Percentiles rank a stretch among this genome's conserved stretches.
Evolutionary conservation across 1,284 basidiomycete genomes (phyloP).

Genomic region (Chondrostereum purpureum): DNA sequence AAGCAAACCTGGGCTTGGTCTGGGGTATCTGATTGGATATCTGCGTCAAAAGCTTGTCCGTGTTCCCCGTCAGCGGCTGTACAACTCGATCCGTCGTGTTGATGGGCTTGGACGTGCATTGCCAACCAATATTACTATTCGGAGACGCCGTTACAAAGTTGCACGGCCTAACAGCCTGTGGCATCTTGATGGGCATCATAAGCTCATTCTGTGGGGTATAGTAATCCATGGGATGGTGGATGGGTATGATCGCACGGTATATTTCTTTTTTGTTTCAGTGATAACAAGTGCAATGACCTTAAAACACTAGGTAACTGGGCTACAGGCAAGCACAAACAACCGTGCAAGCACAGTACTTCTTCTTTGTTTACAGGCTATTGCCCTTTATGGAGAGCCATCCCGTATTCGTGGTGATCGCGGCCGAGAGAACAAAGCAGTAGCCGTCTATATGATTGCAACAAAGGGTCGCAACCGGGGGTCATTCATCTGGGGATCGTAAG

Average conservation of each 20-base stretch:
- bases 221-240: constrained; percentile 20
- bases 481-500: constrained; percentile 10
- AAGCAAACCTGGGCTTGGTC: not conserved
- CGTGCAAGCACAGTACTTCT: constrained; percentile 20
- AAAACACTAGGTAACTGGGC: constrained; percentile 20
- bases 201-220: constrained; percentile 19
- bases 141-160: constrained; percentile 4
- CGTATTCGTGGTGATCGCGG: constrained; percentile 23
- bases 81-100: not conserved
- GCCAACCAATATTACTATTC: not conserved
- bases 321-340: constrained; percentile 24
- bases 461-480: not conserved
- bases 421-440: not conserved
- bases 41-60: not conserved
- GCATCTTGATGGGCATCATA: constrained; percentile 22
- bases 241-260: constrained; percentile 15
- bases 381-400: constrained; percentile 20
- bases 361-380: constrained; percentile 18
- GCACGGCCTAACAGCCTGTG: constrained; percentile 13
- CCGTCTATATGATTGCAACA: not conserved
- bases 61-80: not conserved
- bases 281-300: constrained; percentile 25
- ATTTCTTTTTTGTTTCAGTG: constrained; percentile 1
- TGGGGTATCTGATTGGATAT: not conserved
- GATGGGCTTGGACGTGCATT: not conserved